Base-by-base conservation (phyloP, 1,284 basidiomycete genomes). In the Melampsora occidentalis region DNA sequence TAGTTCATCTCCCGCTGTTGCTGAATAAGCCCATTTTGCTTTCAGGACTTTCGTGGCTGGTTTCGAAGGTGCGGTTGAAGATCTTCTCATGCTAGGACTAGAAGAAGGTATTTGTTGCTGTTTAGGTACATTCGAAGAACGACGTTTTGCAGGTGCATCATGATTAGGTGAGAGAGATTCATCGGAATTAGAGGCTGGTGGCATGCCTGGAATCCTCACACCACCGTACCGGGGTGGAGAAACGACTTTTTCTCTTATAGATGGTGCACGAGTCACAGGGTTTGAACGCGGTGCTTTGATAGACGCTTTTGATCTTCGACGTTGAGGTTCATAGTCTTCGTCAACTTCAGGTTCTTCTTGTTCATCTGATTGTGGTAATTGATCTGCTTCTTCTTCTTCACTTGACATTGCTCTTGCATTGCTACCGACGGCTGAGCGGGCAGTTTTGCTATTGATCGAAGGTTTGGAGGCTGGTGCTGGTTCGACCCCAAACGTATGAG, bases 11-110 rank as follows among this genome's bases (percentile, higher is more conserved):
- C 63, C 42, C 39, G 65, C 72, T 12, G 65, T 76, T 12, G 72
- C 49, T 28, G 53, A 67, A 53, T 76, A 76, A 14, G 72, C 72
- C 72, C 72, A 76, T 59, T 76, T 76, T 0, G 72, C 72, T 67
- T 63, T 57, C 64, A 76, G 46, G 63, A 48, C 25, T 46, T 69
- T 76, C 25, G 33, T 22, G 4, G 53, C 2, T 18, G 63, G 53
- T 22, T 53, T 53, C 14, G 49, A 28, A 51, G 49, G n/a, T 12
- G 63, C 48, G 6, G 66, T 57, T 2, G 39, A 22, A 20, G 72
- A 46, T 48, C 72, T 46, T 33, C 72, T 39, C 9, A 69, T 35
- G 22, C 39, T 28, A 20, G 72, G 51, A 53, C 57, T 73, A 7
- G 71, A 66, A 14, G n/a, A 42, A 53, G 51, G 63, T 16, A 35